A percentile compares a stretch with the other conserved stretches of the same genome.
phyloP scores from a whole-genome alignment of 2,329 filamentous ascomycete genomes.

The Fusarium fujikuroi region DNA sequence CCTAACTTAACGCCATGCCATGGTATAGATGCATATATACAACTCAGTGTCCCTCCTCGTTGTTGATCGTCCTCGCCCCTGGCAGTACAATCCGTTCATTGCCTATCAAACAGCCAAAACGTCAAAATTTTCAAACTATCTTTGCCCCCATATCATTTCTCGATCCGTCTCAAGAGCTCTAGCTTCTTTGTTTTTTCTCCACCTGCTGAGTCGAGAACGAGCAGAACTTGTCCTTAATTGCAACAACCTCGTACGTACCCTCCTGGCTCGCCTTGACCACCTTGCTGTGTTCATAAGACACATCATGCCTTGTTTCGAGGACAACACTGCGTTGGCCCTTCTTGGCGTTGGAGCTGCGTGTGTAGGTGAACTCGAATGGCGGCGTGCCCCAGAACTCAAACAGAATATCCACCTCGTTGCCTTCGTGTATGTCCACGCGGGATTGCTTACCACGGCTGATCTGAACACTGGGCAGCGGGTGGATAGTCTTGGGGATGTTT shows the following conservation, averaged over 20 bases:
- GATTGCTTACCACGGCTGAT: slow-evolving; percentile 86
- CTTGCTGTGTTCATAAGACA: slow-evolving; percentile 84
- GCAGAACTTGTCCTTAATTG: slow-evolving; percentile 94
- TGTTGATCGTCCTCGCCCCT: slow-evolving; percentile 18
- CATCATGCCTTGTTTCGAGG: slow-evolving; percentile 90
- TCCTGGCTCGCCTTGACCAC: slow-evolving; percentile 88
- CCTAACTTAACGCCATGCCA: slow-evolving; percentile 51
- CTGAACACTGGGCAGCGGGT: slow-evolving; percentile 89
- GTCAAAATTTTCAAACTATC: slow-evolving; percentile 31
- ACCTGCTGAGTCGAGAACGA: slow-evolving; percentile 81
- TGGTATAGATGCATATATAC: slow-evolving; percentile 54
- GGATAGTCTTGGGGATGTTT: slow-evolving; percentile 83
- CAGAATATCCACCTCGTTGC: slow-evolving; percentile 89
- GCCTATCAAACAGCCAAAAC: slow-evolving; percentile 28
- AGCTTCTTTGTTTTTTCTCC: slow-evolving; percentile 60
- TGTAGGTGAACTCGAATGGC: slow-evolving; percentile 98
- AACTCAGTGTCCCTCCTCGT: slow-evolving; percentile 36
- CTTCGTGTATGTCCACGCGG: slow-evolving; percentile 94
- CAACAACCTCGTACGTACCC: slow-evolving; percentile 96
- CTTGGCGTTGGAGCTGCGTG: slow-evolving; percentile 84
- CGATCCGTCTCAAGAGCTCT: slow-evolving; percentile 1
- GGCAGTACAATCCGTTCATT: slow-evolving; percentile 32
- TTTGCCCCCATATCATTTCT: slow-evolving; percentile 3
- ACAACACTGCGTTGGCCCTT: slow-evolving; percentile 82
- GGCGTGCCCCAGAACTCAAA: slow-evolving; percentile 97